Evolutionary conservation across 1,284 basidiomycete species (phyloP).

Genomic region (Marasmius oreades): DNA sequence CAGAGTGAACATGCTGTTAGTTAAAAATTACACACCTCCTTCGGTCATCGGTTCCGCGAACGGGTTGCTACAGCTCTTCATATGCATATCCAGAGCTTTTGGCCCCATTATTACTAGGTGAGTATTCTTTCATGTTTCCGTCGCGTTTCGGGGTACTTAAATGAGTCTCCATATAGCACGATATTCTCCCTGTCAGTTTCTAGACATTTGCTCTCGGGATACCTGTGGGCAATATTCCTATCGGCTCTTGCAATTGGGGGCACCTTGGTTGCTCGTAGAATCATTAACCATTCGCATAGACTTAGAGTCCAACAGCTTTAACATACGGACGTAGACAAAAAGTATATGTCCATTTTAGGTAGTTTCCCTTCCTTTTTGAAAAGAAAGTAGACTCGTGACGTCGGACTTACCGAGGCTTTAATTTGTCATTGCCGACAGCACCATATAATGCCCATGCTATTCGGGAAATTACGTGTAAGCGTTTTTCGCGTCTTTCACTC

Average conservation of each 20-base stretch:
- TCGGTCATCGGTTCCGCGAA: constrained; percentile 5
- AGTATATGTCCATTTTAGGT: background rate
- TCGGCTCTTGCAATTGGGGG: background rate
- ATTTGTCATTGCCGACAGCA: too few relatives aligned
- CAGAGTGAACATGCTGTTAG: constrained; percentile 7
- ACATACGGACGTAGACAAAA: background rate
- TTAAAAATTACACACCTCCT: constrained; percentile 1
- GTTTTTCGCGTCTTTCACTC: background rate
- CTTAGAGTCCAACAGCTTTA: background rate
- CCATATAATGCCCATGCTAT: too few relatives aligned
- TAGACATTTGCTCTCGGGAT: constrained; percentile 5
- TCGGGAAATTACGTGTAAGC: too few relatives aligned
- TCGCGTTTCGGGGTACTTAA: background rate
- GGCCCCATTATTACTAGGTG: constrained; percentile 7
- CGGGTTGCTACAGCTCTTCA: constrained; percentile 7
- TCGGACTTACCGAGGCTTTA: background rate
- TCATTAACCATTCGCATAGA: background rate
- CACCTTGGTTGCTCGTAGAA: background rate
- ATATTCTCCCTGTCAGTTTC: constrained; percentile 9
- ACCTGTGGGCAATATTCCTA: constrained; percentile 7
- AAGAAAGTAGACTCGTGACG: too few relatives aligned
- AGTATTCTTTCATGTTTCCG: background rate
- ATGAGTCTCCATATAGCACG: constrained; percentile 1
- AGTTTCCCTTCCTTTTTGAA: background rate
- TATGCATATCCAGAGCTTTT: constrained; percentile 7